Evolutionary conservation across 352 stramenopile genomes (phyloP).

Genomic region (Globisporangium radiosum): DNA sequence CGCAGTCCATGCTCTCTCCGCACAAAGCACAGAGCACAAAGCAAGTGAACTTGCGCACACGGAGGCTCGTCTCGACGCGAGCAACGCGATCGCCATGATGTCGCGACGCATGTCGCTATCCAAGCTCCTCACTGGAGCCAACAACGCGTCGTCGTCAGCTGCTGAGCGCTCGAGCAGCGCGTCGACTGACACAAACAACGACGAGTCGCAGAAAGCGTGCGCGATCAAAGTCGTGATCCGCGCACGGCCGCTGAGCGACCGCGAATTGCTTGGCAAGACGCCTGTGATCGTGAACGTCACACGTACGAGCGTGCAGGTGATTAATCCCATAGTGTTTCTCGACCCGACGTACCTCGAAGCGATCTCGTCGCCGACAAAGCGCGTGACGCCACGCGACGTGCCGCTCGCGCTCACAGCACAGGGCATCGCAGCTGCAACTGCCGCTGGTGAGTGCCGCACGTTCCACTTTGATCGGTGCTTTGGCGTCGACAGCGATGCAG

Average conservation of each 20-base stretch:
- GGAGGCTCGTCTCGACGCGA: too few relatives aligned
- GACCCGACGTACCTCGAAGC: slow-evolving; percentile 47
- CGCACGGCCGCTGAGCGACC: slow-evolving; percentile 54
- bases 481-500: slow-evolving; percentile 27
- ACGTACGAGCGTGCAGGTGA: slow-evolving; percentile 43
- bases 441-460: slow-evolving; percentile 42
- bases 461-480: slow-evolving; percentile 84
- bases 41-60: background rate
- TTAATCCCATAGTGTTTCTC: slow-evolving; percentile 55
- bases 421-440: slow-evolving; percentile 25
- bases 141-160: background rate
- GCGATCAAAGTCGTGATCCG: slow-evolving; percentile 76
- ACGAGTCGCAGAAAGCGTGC: slow-evolving; percentile 20
- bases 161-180: background rate
- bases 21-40: background rate
- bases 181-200: slow-evolving; percentile 12
- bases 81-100: slow-evolving; percentile 1
- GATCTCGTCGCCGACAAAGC: slow-evolving; percentile 20
- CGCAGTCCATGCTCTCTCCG: background rate
- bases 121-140: slow-evolving; percentile 13
- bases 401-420: slow-evolving; percentile 23
- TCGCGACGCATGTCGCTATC: slow-evolving; percentile 15
- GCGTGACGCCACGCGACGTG: slow-evolving; percentile 15
- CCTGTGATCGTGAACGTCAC: slow-evolving; percentile 47
- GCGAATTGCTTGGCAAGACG: slow-evolving; percentile 39